Conservation (phyloP, 208 protist species). For the Acanthamoeba royreba region DNA sequence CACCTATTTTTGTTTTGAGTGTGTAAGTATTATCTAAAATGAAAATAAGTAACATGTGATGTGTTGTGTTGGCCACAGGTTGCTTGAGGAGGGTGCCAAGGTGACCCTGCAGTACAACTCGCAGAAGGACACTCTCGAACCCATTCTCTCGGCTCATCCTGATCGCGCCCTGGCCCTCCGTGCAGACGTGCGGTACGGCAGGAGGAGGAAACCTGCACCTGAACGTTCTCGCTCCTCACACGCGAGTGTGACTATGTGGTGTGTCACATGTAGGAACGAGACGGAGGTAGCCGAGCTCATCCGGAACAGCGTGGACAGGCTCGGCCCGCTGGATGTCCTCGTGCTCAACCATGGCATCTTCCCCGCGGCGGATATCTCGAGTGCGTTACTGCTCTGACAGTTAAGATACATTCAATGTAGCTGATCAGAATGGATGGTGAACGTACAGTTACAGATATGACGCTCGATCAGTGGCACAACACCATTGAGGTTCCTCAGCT, state of each 20-base stretch:
- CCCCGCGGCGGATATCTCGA: not conserved
- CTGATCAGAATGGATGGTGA: not conserved
- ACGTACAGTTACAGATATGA: constrained; percentile 24
- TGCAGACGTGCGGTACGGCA: not conserved
- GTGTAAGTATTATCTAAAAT: not conserved
- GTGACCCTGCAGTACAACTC: constrained; percentile 33
- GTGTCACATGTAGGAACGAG: not conserved
- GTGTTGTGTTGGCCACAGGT: not conserved
- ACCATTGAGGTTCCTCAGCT: not conserved
- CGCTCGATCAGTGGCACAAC: not conserved
- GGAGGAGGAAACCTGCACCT: not conserved
- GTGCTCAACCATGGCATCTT: constrained; percentile 18
- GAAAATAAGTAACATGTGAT: not conserved
- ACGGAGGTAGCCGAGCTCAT: not conserved
- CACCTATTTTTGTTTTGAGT: too few species aligned
- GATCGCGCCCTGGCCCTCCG: not conserved
- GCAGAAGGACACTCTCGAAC: not conserved
- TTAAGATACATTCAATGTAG: not conserved
- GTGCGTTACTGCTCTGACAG: not conserved
- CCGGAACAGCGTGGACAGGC: not conserved
- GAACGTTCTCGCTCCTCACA: not conserved
- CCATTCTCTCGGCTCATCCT: not conserved
- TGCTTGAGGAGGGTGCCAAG: constrained; percentile 12
- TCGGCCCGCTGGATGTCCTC: not conserved
- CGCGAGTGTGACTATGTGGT: not conserved